phyloP scores from a whole-genome alignment of 495 filamentous ascomycete genomes.

The Aspergillus sparsus region DNA sequence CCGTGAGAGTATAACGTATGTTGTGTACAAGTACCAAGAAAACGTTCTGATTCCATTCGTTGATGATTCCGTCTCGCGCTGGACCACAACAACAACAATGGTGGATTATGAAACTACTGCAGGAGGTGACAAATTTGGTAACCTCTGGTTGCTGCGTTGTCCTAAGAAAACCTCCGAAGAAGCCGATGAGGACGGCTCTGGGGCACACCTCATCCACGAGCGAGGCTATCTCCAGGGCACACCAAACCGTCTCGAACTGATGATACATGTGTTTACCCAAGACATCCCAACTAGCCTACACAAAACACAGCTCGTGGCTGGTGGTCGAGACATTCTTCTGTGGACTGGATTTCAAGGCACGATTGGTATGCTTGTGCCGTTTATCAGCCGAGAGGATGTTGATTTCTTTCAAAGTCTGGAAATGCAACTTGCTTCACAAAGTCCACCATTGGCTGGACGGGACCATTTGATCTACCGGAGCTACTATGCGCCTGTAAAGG shows the following conservation, averaged over 20 bases:
- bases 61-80: slow-evolving; percentile 85
- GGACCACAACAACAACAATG: slow-evolving; percentile 87
- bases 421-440: slow-evolving; percentile 77
- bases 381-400: slow-evolving; percentile 85
- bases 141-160: slow-evolving; percentile 88
- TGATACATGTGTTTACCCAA: slow-evolving; percentile 85
- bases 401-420: slow-evolving; percentile 97
- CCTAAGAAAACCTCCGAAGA: slow-evolving; percentile 84
- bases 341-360: slow-evolving; percentile 96
- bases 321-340: slow-evolving; percentile 85
- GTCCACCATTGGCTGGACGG: slow-evolving; percentile 82
- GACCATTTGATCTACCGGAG: slow-evolving; percentile 94
- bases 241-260: slow-evolving; percentile 77
- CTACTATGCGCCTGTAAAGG: slow-evolving; percentile 97
- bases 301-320: slow-evolving; percentile 86
- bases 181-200: slow-evolving; percentile 88
- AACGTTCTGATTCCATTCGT: slow-evolving; percentile 90
- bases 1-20: slow-evolving; percentile 84
- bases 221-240: slow-evolving; percentile 85
- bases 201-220: slow-evolving; percentile 85
- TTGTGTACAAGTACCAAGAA: slow-evolving; percentile 89
- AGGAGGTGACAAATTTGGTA: slow-evolving; percentile 97
- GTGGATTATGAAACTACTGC: slow-evolving; percentile 96
- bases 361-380: slow-evolving; percentile 87
- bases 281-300: slow-evolving; percentile 90